Evolutionary conservation across 192 early-diverging fungal genomes (phyloP), one percentile per base, ranked within the genome.

Genomic region (Entophlyctis luteolus): DNA sequence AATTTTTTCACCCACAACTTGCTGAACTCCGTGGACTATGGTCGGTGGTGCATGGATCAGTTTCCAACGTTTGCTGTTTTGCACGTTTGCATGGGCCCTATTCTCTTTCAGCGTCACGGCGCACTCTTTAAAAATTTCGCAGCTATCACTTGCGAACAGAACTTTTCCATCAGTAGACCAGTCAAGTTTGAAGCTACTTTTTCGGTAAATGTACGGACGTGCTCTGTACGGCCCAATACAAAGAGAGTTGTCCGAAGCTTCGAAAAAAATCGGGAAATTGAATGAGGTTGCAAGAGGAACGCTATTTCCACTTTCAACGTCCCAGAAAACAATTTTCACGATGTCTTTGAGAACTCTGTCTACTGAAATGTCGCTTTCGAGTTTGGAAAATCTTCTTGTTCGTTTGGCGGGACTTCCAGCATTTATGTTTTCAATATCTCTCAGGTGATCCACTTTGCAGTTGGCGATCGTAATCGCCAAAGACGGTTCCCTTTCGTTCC

Each of bases 301-400:
- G 47, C 35, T 48, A 48, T 69, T 69, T 16, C 56, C 48, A n/a
- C n/a, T n/a, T 29, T 53, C 33, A 4, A 57, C 37, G 57, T 72
- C 71, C 71, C 71, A 72, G 35, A 72, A 72, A 3, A 55, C 67
- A 16, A 72, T 18, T 37, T 65, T 72, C 46, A 72, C 39, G 1
- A 59, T 22, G 29, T 72, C 71, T 2, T 57, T 8, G 4, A 67
- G 63, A 31, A 49, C 71, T 25, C 34, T 42, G 31, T 72, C 62
- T 16, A 46, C 27, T 0, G 55, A 58, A 46, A 28, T 65, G 37
- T 62, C 62, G 14, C 27, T 18, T 12, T 72, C 62, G 12, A 49
- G 47, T 25, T 63, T 63, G 6, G 23, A 18, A 50, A 33, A 8
- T 3, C 29, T 34, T 6, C 28, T 22, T 38, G 14, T 37, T 25